Evolutionary conservation across 2,329 filamentous ascomycete species (phyloP), one percentile per base, ranked within the genome.

Genomic region (Calonectria naviculata): DNA sequence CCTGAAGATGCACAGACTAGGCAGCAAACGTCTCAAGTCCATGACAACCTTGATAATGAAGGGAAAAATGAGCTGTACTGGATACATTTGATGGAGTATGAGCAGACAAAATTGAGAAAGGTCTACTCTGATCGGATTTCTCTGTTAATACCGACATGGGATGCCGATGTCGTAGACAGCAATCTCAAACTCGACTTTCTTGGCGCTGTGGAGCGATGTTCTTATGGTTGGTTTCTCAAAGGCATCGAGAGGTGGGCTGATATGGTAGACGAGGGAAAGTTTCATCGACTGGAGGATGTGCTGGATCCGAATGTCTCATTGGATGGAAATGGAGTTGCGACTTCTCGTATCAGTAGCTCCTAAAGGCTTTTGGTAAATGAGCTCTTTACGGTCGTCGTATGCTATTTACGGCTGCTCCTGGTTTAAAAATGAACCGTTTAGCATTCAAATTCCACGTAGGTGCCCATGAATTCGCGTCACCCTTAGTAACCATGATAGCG

Each of bases 261-360:
- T 61, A 61, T 47, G 6, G 36, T 73, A 13, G 15, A 60, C 1
- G 15, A n/a, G 8, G 68, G 65, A 31, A 24, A 71, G 34, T 68
- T 68, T 17, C 65, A 28, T 17, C 24, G 54, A 19, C 4, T 73
- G 12, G 54, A 52, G 3, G 31, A 64, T 10, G 31, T 41, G 13
- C 44, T 70, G n/a, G 4, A 28, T 1, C 31, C 17, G 9, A 38
- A 38, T 83, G 84, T 0, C 87, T 85, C 1, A 91, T 92, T 65
- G 84, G 81, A 10, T 92, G 90, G 90, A 89, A 91, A 76, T 92
- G 89, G 90, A 88, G 82, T n/a, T n/a, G n/a, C n/a, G n/a, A n/a
- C n/a, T n/a, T n/a, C n/a, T n/a, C n/a, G n/a, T n/a, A n/a, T n/a
- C n/a, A n/a, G n/a, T n/a, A n/a, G n/a, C n/a, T n/a, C n/a, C n/a